phyloP scores from a whole-genome alignment of 2,329 filamentous ascomycete species.

The Penicillium concentricum region DNA sequence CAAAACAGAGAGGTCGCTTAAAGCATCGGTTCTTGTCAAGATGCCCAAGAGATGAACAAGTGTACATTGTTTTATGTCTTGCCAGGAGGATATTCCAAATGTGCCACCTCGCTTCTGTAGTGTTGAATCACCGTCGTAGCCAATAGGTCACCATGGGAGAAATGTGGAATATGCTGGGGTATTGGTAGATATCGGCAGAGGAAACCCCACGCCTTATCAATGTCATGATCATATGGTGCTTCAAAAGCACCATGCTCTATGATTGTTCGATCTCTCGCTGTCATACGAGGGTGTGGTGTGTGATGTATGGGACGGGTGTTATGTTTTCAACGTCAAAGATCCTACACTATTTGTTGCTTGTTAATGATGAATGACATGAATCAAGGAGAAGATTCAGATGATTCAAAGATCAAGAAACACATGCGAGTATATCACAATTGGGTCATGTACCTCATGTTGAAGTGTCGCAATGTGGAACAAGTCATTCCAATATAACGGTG shows the following conservation, averaged over 20 bases:
- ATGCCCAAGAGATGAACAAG: neutral
- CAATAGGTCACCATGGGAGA: neutral
- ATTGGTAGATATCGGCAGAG: neutral
- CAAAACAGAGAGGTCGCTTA: neutral
- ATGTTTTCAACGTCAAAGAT: neutral
- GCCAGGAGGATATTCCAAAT: neutral
- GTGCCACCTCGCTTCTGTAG: neutral
- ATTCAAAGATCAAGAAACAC: neutral
- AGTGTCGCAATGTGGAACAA: neutral
- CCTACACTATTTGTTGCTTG: neutral
- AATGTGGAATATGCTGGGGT: neutral
- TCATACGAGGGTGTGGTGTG: neutral
- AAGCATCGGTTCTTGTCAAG: neutral
- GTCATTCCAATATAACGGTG: neutral
- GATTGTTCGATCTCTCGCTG: neutral
- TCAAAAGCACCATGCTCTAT: neutral
- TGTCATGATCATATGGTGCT: neutral
- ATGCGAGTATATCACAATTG: neutral
- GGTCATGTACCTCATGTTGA: slow-evolving; percentile 1
- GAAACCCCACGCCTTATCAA: neutral
- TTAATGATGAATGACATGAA: neutral
- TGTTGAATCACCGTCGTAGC: neutral
- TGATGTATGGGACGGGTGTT: neutral
- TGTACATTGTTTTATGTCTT: neutral
- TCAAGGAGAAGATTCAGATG: neutral